Evolutionary conservation across 2,329 filamentous ascomycete genomes (phyloP).

Genomic region (Didymella lethalis): DNA sequence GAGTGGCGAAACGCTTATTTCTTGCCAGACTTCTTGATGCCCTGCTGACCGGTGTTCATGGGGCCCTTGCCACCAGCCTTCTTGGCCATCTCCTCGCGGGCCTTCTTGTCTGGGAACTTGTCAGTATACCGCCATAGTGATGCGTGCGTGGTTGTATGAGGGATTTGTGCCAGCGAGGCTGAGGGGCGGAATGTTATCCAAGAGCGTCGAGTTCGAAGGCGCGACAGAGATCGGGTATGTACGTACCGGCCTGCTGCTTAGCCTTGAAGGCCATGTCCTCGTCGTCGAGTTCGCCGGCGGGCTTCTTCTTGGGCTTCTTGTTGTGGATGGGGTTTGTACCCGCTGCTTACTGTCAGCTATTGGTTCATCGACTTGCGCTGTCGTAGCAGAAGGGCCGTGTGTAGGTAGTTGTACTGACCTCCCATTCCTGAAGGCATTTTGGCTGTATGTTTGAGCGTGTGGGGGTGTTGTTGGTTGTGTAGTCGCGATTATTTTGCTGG

Average conservation of each 20-base stretch:
- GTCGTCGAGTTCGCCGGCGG: slow-evolving; percentile 80
- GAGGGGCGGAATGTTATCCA: neutral
- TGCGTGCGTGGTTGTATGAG: neutral
- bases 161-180: slow-evolving; percentile 7
- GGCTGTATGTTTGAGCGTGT: slow-evolving; percentile 21
- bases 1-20: slow-evolving; percentile 64
- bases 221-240: neutral
- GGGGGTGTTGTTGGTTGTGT: slow-evolving; percentile 13
- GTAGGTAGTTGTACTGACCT: slow-evolving; percentile 46
- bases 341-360: slow-evolving; percentile 48
- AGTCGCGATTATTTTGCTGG: slow-evolving; percentile 23
- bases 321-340: slow-evolving; percentile 65
- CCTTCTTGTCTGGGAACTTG: slow-evolving; percentile 64
- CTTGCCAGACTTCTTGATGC: slow-evolving; percentile 98
- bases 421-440: slow-evolving; percentile 61
- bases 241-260: slow-evolving; percentile 84
- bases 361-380: neutral
- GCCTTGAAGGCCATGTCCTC: slow-evolving; percentile 83
- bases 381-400: slow-evolving; percentile 5
- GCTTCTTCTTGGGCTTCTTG: slow-evolving; percentile 81
- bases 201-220: neutral
- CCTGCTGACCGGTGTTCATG: slow-evolving; percentile 81
- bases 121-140: neutral
- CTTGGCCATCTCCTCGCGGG: slow-evolving; percentile 69
- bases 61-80: slow-evolving; percentile 89